These are phyloP conservation scores for Nicotiana noctiflora DNA, from an alignment of 257 asterid species.

Conservation along the genomic window DNA sequence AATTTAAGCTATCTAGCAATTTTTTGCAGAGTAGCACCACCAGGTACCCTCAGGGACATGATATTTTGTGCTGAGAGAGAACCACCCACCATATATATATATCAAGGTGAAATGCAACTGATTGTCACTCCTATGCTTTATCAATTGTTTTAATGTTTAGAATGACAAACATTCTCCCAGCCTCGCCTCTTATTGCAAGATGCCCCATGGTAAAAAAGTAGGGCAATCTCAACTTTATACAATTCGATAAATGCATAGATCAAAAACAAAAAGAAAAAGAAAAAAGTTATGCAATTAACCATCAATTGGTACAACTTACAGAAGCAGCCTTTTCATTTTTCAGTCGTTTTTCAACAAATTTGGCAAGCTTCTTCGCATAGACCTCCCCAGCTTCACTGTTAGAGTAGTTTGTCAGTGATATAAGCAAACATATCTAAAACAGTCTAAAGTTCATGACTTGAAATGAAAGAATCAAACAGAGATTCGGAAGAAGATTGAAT, in stretches of 20 bases:
- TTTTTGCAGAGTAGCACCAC: background rate
- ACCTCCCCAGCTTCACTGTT: constrained; percentile 89
- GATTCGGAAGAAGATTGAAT: too few relatives aligned
- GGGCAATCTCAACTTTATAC: background rate
- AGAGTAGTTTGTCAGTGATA: background rate
- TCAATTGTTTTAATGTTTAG: background rate
- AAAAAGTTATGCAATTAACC: background rate
- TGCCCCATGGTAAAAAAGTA: background rate
- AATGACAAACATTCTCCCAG: background rate
- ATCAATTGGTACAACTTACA: constrained; percentile 43
- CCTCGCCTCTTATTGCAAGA: background rate
- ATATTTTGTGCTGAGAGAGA: too few relatives aligned
- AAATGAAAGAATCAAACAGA: too few relatives aligned
- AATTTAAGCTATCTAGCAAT: background rate
- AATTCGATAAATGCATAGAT: background rate
- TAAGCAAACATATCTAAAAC: background rate
- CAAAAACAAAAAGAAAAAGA: background rate
- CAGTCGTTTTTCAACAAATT: constrained; percentile 89
- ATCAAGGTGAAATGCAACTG: too few relatives aligned
- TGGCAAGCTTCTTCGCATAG: constrained; percentile 82
- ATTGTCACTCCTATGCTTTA: background rate
- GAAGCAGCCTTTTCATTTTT: constrained; percentile 95
- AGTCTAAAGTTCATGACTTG: too few relatives aligned
- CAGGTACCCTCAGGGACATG: background rate
- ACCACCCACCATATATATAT: too few relatives aligned